Base-by-base conservation (phyloP, 495 filamentous ascomycete species). In the Venustampulla echinocandica region DNA sequence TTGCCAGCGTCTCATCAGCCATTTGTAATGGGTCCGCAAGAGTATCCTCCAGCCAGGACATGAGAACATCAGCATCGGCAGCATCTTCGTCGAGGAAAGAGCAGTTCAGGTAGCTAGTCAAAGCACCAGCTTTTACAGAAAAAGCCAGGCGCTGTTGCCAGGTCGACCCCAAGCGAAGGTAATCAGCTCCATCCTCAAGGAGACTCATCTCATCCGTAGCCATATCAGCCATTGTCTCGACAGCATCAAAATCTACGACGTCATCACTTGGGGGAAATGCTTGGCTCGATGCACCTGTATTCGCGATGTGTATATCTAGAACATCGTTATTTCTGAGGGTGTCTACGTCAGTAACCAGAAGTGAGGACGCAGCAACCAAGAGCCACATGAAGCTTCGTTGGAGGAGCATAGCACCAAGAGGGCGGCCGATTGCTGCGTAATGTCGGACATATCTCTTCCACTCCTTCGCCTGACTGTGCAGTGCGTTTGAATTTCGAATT, bases 371-470 rank as follows among this genome's bases (percentile, higher is more conserved):
- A 4, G 87, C 79, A 44, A 87, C 82, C 20, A 93, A 70, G 38
- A 97, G 76, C 58, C 76, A 79, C 78, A 90, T 90, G 59, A 89
- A 89, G 42, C 79, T 85, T 56, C 84, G 79, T 59, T 89, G 87
- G 13, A 98, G 64, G 6, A 96, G 68, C 85, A 95, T 90, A n/a
- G 88, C 87, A 3, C 92, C 89, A 23, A 97, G 63, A 1, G 92
- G 90, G 13, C 84, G 78, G 10, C 84, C 84, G 45, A 76, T 70
- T 7, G 76, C 74, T 20, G 88, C 79, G 62, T 98, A 97, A 36
- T 85, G 81, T n/a, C 81, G 80, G 14, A 82, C 67, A 63, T 81
- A 89, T 49, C 77, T 75, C 59, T 81, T 90, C 92, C 92, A 98
- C 42, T 89, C 81, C 49, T 69, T 76, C 14, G 71, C 58, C 40